These are phyloP conservation scores for Colletotrichum sp. DNA, from an alignment of 2,329 filamentous ascomycete genomes.

Conservation along the genomic window DNA sequence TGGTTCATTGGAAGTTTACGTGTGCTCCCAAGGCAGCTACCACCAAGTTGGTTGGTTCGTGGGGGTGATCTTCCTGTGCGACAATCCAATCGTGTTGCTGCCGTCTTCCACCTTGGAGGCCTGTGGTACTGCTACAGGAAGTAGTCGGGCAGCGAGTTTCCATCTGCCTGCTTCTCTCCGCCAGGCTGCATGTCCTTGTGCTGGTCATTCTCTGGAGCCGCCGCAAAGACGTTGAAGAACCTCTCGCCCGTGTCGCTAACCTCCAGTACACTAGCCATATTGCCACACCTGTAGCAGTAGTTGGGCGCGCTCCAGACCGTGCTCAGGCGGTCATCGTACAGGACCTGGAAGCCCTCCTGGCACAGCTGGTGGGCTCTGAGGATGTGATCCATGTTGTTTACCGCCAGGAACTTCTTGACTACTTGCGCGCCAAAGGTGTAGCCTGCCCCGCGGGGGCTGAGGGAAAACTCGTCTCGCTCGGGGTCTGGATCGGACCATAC, in stretches of 20 bases:
- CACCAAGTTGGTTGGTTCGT: neutral
- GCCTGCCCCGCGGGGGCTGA: conserved; percentile 90
- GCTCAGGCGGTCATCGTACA: conserved; percentile 92
- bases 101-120: neutral
- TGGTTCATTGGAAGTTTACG: neutral
- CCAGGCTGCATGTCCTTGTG: conserved; percentile 82
- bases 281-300: conserved; percentile 94
- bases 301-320: conserved; percentile 99
- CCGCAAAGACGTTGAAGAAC: conserved; percentile 98
- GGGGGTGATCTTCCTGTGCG: neutral
- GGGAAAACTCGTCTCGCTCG: conserved; percentile 95
- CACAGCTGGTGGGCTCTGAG: conserved; percentile 97
- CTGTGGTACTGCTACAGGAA: conserved; percentile 60
- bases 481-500: conserved; percentile 98
- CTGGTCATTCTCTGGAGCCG: conserved; percentile 92
- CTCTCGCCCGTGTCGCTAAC: conserved; percentile 92
- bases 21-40: neutral
- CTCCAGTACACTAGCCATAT: conserved; percentile 95
- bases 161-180: conserved; percentile 72
- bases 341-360: conserved; percentile 95
- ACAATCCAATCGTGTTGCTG: neutral
- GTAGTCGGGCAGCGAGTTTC: conserved; percentile 70
- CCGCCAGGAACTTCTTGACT: conserved; percentile 96
- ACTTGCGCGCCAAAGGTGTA: conserved; percentile 98
- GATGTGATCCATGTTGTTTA: conserved; percentile 98